Conservation (phyloP, 75 land plant genomes). For the Pinus albicaulis region DNA sequence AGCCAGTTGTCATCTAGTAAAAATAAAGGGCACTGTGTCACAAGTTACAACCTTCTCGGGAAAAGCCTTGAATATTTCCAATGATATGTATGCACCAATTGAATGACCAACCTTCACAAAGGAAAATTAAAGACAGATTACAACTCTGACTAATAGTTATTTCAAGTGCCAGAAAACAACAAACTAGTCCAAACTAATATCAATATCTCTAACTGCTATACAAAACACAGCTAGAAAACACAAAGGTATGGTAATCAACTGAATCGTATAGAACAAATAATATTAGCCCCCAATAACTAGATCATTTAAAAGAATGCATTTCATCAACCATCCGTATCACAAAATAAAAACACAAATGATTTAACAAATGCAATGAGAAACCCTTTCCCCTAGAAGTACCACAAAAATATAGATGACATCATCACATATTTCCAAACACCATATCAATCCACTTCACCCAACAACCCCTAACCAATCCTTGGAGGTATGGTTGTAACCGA, state of each 20-base stretch:
- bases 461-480: too few species aligned
- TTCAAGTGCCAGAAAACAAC: neutral
- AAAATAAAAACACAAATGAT: neutral
- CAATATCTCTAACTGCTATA: neutral
- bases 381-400: too few species aligned
- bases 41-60: conserved; percentile 49
- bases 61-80: conserved; percentile 60
- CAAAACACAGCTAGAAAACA: neutral
- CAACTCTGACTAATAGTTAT: neutral
- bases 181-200: neutral
- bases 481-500: too few species aligned
- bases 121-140: neutral
- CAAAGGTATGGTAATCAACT: neutral
- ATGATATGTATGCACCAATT: conserved; percentile 81
- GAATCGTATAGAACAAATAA: neutral
- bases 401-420: too few species aligned
- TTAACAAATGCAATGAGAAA: too few species aligned
- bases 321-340: neutral
- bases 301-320: neutral
- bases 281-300: neutral
- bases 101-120: conserved; percentile 90
- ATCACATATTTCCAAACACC: too few species aligned
- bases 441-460: too few species aligned
- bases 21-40: neutral
- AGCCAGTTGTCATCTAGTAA: neutral